phyloP scores from a whole-genome alignment of 257 asterid species.

The Przewalskia tangutica region DNA sequence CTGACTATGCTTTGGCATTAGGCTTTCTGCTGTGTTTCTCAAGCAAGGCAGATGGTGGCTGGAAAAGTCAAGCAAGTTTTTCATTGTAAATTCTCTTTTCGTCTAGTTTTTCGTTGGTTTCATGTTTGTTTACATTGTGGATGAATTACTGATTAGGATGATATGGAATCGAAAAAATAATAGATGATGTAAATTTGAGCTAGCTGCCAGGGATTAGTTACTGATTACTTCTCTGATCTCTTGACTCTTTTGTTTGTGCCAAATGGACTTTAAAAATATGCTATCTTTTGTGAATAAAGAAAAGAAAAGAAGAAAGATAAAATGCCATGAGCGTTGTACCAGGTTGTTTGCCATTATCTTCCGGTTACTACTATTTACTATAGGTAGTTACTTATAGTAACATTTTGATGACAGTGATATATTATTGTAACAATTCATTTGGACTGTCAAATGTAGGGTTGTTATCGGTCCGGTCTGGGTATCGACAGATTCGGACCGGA shows the following conservation, averaged over 20 bases:
- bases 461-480: no score
- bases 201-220: background rate
- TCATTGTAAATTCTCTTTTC: background rate
- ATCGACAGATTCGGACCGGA: no score
- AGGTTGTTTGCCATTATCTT: no score
- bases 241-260: background rate
- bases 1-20: background rate
- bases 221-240: background rate
- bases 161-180: background rate
- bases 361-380: no score
- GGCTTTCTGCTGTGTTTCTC: background rate
- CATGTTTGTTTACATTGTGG: background rate
- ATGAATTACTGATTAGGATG: background rate
- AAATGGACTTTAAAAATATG: no score
- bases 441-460: no score
- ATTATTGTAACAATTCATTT: no score
- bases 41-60: background rate
- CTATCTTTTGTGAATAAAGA: no score
- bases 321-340: no score
- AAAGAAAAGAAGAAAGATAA: no score
- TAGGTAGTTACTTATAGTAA: no score
- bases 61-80: background rate
- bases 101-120: background rate
- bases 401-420: no score
- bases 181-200: background rate